Evolutionary conservation across 2,329 filamentous ascomycete species (phyloP).

Genomic region (Diplodia mutila): DNA sequence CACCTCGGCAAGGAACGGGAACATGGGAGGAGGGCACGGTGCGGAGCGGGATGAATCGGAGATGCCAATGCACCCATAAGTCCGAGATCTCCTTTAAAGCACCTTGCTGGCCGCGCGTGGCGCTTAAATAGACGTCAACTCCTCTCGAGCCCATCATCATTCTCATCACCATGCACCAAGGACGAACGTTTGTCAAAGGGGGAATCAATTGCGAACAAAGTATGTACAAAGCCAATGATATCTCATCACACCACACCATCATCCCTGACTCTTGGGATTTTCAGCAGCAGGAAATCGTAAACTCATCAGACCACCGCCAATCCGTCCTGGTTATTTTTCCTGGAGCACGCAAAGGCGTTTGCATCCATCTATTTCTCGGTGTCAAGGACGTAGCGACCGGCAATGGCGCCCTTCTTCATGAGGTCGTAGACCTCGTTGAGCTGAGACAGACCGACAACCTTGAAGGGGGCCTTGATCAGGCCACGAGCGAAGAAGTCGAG

Average conservation of each 20-base stretch:
- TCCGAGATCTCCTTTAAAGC: constrained; percentile 8
- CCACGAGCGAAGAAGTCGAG: constrained; percentile 87
- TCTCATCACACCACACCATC: not conserved
- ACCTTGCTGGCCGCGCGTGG: constrained; percentile 10
- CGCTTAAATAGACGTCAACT: constrained; percentile 1
- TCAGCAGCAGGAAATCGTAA: constrained; percentile 11
- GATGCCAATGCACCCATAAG: constrained; percentile 4
- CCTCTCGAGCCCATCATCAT: not conserved
- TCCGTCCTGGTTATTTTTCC: not conserved
- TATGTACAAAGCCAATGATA: constrained; percentile 8
- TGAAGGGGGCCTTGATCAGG: constrained; percentile 84
- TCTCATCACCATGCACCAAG: not conserved
- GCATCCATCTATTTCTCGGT: constrained; percentile 49
- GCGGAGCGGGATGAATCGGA: constrained; percentile 20
- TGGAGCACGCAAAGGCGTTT: not conserved
- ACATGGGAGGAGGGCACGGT: not conserved
- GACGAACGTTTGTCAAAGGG: not conserved
- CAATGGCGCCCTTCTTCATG: constrained; percentile 68
- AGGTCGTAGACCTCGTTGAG: constrained; percentile 79
- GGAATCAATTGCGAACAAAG: constrained; percentile 19
- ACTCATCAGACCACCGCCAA: constrained; percentile 4
- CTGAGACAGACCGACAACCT: constrained; percentile 79
- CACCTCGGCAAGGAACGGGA: constrained; percentile 12
- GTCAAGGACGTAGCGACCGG: constrained; percentile 80
- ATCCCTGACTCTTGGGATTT: not conserved